phyloP scores from a whole-genome alignment of 192 early-diverging fungal genomes.

The Backusella westeae region DNA sequence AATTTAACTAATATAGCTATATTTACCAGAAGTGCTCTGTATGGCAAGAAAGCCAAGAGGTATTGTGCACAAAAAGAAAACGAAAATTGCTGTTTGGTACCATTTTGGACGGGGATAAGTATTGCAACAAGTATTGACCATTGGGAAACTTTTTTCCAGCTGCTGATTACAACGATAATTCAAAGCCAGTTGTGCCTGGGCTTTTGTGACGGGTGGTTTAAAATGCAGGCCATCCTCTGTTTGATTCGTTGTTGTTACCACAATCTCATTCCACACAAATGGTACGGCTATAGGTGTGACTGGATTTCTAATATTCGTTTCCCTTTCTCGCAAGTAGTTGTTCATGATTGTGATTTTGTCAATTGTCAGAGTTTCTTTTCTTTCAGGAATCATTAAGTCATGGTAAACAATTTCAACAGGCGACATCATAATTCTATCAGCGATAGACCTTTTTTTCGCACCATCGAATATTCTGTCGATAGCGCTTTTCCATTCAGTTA shows the following conservation, averaged over 20 bases:
- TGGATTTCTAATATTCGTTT: conserved; percentile 10
- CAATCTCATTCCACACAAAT: conserved; percentile 49
- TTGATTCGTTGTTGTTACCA: conserved; percentile 31
- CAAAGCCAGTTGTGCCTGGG: conserved; percentile 54
- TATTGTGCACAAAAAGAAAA: conserved; percentile 39
- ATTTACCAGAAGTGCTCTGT: not conserved
- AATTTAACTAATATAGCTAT: not conserved
- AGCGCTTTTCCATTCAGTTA: conserved; percentile 40
- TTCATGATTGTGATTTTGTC: conserved; percentile 53
- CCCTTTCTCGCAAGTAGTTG: conserved; percentile 41
- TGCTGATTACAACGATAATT: conserved; percentile 62
- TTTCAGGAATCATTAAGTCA: conserved; percentile 41
- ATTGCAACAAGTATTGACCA: conserved; percentile 59
- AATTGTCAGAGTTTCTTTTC: conserved; percentile 42
- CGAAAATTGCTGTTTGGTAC: conserved; percentile 40
- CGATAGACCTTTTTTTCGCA: conserved; percentile 29
- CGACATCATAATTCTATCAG: conserved; percentile 30
- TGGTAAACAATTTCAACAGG: conserved; percentile 45
- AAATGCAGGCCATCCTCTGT: conserved; percentile 75
- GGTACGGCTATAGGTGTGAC: conserved; percentile 42
- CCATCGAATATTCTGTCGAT: conserved; percentile 40
- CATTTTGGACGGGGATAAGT: conserved; percentile 47
- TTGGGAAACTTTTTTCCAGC: conserved; percentile 42
- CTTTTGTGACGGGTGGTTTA: conserved; percentile 40
- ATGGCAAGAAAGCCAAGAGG: conserved; percentile 27